Evolutionary conservation across 1,284 basidiomycete genomes (phyloP).

Genomic region (Kwoniella shivajii): DNA sequence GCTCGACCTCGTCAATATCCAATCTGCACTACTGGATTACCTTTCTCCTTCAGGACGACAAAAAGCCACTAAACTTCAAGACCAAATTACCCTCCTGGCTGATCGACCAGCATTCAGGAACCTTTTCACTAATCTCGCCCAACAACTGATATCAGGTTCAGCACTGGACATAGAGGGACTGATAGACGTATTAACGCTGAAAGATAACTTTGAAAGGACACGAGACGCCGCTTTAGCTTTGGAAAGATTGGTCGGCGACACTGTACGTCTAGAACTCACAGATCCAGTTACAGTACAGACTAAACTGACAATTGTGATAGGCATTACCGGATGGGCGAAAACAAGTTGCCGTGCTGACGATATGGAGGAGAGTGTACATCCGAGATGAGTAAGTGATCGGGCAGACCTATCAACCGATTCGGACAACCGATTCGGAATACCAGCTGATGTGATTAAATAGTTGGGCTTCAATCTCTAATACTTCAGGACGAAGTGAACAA

Average conservation of each 20-base stretch:
- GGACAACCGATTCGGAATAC: background rate
- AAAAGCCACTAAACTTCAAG: conserved; percentile 1
- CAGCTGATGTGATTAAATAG: conserved; percentile 11
- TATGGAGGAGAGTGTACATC: conserved; percentile 85
- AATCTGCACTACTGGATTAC: conserved; percentile 50
- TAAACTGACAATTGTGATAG: conserved; percentile 47
- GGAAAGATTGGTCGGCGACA: conserved; percentile 55
- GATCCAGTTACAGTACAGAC: background rate
- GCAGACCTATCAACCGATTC: too few relatives aligned
- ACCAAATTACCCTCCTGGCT: conserved; percentile 18
- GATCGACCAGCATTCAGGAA: conserved; percentile 32
- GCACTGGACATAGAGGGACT: conserved; percentile 57
- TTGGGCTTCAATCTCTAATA: conserved; percentile 44
- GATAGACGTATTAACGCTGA: conserved; percentile 59
- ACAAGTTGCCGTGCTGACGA: conserved; percentile 67
- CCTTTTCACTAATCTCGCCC: conserved; percentile 30
- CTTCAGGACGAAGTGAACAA: conserved; percentile 48
- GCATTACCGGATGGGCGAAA: conserved; percentile 69
- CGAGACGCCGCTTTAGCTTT: conserved; percentile 57
- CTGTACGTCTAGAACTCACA: conserved; percentile 30
- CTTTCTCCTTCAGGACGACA: conserved; percentile 16
- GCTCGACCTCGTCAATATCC: conserved; percentile 61
- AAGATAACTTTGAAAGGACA: conserved; percentile 50
- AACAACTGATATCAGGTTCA: conserved; percentile 45
- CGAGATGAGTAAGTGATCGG: conserved; percentile 86